phyloP scores from a whole-genome alignment of 306 rosid species.

The Lagenaria siceraria region DNA sequence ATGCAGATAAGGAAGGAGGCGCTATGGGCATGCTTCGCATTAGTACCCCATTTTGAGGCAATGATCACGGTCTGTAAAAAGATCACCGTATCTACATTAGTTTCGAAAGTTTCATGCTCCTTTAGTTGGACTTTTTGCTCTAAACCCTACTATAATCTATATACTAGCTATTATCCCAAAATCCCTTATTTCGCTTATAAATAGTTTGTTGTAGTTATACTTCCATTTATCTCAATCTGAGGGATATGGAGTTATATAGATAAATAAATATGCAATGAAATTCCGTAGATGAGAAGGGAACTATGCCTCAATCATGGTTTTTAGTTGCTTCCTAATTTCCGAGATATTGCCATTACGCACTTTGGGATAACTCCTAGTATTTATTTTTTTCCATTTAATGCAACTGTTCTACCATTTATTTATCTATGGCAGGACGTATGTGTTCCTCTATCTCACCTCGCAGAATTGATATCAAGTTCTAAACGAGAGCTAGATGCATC shows the following conservation, averaged over 20 bases:
- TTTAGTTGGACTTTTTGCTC: background rate
- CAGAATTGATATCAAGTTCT: slow-evolving; percentile 70
- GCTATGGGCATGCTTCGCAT: slow-evolving; percentile 87
- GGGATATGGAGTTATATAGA: background rate
- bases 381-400: background rate
- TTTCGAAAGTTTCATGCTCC: background rate
- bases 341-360: background rate
- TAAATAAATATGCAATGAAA: background rate
- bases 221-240: background rate
- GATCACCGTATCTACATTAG: background rate
- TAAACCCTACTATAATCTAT: background rate
- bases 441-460: slow-evolving; percentile 84
- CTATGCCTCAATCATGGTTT: background rate
- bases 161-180: background rate
- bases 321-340: background rate
- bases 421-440: slow-evolving; percentile 66
- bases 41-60: slow-evolving; percentile 75
- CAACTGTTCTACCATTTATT: background rate
- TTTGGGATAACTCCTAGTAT: background rate
- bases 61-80: slow-evolving; percentile 56
- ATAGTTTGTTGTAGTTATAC: background rate
- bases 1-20: slow-evolving; percentile 85
- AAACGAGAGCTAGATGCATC: slow-evolving; percentile 75
- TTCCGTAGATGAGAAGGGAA: background rate
- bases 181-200: background rate